Evolutionary conservation across 495 filamentous ascomycete genomes (phyloP).

Genomic region (Tuber umbilicatum): DNA sequence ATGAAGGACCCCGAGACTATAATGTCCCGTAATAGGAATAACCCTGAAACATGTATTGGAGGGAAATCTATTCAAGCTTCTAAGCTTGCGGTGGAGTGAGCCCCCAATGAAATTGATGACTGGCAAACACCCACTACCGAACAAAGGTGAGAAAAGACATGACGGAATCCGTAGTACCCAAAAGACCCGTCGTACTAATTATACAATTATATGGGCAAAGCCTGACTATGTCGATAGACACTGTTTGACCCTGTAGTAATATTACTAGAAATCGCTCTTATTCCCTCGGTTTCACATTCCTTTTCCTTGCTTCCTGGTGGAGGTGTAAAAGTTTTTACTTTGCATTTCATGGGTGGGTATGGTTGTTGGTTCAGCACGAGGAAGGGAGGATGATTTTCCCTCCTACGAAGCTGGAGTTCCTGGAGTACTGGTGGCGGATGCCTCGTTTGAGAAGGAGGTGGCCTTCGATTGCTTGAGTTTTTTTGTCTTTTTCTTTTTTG

Average conservation of each 20-base stretch:
- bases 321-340: background rate
- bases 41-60: conserved; percentile 40
- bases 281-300: background rate
- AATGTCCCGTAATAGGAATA: conserved; percentile 63
- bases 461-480: conserved; percentile 48
- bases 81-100: background rate
- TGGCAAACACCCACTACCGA: background rate
- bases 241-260: conserved; percentile 3
- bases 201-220: background rate
- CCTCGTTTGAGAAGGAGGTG: conserved; percentile 33
- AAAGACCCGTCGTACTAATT: background rate
- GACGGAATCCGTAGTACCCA: background rate
- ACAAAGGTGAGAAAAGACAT: background rate
- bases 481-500: conserved; percentile 65
- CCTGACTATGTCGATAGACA: conserved; percentile 2
- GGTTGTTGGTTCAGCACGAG: background rate
- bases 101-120: background rate
- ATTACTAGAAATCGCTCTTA: background rate
- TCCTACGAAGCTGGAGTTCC: conserved; percentile 35
- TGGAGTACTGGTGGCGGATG: conserved; percentile 34
- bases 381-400: background rate
- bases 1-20: conserved; percentile 59
- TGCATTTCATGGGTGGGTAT: background rate
- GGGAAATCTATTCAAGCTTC: conserved; percentile 15
- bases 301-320: background rate